Conservation (phyloP, 768 basidiomycete species). For the Termitomyces titanicus region DNA sequence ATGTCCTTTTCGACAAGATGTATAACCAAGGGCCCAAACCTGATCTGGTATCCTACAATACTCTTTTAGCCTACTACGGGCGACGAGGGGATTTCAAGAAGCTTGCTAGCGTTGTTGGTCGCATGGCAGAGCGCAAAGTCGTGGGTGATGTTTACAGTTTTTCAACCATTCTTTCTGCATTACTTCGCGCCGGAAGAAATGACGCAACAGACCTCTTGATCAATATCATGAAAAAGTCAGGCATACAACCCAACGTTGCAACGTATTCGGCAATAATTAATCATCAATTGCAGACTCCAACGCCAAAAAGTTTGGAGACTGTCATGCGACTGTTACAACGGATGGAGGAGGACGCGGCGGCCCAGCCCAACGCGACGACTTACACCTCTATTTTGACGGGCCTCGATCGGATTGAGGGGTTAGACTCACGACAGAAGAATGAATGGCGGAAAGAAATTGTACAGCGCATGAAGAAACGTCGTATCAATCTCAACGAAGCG, state of each 20-base stretch:
- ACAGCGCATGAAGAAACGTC: slow-evolving; percentile 52
- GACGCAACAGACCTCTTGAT: slow-evolving; percentile 67
- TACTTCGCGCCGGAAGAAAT: slow-evolving; percentile 62
- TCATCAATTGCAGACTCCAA: slow-evolving; percentile 58
- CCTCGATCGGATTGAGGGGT: slow-evolving; percentile 58
- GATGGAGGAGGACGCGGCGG: slow-evolving; percentile 62
- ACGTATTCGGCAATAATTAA: slow-evolving; percentile 81
- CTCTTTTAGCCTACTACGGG: slow-evolving; percentile 65
- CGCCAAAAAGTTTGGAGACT: slow-evolving; percentile 48
- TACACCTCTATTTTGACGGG: slow-evolving; percentile 80
- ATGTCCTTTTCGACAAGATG: slow-evolving; percentile 41
- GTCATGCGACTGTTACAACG: slow-evolving; percentile 67
- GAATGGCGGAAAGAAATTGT: slow-evolving; percentile 49
- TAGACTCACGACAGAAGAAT: slow-evolving; percentile 39
- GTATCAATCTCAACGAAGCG: slow-evolving; percentile 52
- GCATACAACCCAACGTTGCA: slow-evolving; percentile 68
- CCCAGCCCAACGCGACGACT: slow-evolving; percentile 70
- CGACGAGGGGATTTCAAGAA: slow-evolving; percentile 59
- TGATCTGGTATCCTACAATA: slow-evolving; percentile 80
- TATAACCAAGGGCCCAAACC: slow-evolving; percentile 51
- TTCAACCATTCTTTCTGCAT: slow-evolving; percentile 77
- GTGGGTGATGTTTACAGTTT: slow-evolving; percentile 81
- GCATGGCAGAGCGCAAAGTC: slow-evolving; percentile 51
- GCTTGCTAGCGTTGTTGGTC: slow-evolving; percentile 53
- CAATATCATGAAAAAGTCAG: slow-evolving; percentile 71